Conservation (phyloP, 345 rosid species). For the Pseudoturritis turrita region DNA sequence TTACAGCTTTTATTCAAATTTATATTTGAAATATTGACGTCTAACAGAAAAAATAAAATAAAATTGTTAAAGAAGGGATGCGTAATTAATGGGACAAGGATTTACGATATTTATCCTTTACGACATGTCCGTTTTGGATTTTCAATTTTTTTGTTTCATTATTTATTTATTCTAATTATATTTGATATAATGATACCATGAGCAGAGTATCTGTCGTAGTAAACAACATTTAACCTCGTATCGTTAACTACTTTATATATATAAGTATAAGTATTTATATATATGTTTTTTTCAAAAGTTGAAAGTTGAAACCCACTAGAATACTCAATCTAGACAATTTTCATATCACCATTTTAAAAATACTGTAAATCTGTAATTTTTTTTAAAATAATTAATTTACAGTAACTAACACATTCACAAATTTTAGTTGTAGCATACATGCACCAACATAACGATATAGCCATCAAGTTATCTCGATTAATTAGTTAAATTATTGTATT, state of each 20-base stretch:
- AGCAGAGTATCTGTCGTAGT: neutral
- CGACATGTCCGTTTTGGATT: neutral
- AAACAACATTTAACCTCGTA: neutral
- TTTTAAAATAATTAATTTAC: neutral
- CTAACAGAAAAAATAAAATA: neutral
- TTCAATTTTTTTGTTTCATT: neutral
- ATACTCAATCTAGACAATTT: neutral
- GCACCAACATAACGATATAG: neutral
- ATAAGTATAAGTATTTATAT: too few relatives aligned
- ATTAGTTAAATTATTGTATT: neutral
- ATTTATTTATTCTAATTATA: neutral
- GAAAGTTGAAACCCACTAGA: neutral
- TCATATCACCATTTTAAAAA: neutral
- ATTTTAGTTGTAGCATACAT: neutral
- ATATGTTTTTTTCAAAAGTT: too few relatives aligned
- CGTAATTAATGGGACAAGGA: conserved; percentile 12
- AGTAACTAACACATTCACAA: neutral
- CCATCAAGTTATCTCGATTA: neutral
- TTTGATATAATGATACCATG: neutral
- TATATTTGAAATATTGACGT: neutral
- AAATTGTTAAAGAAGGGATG: neutral
- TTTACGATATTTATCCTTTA: neutral
- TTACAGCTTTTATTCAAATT: conserved; percentile 6
- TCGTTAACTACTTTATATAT: neutral
- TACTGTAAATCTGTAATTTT: neutral